Conservation (phyloP, 306 rosid species). For the Fragaria ananassa region DNA sequence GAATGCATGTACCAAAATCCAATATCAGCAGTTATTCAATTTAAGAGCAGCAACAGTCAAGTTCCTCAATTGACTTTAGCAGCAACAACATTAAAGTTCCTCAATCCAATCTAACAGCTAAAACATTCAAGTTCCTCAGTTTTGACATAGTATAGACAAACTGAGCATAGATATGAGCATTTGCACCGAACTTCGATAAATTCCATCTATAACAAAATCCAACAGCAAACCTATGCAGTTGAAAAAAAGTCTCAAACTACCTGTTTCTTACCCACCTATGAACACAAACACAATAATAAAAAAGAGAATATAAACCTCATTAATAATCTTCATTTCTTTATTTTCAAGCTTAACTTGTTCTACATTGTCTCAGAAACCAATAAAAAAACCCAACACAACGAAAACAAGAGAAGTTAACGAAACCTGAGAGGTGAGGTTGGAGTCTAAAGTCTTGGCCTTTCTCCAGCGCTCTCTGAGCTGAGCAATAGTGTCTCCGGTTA, state of each 20-base stretch:
- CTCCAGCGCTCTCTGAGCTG: slow-evolving; percentile 44
- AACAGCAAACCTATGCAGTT: neutral
- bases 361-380: neutral
- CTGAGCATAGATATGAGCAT: neutral
- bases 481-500: slow-evolving; percentile 55
- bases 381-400: neutral
- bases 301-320: neutral
- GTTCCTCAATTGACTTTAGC: too few relatives aligned
- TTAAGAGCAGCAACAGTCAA: too few relatives aligned
- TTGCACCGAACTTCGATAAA: neutral
- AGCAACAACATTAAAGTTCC: too few relatives aligned
- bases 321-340: too few relatives aligned
- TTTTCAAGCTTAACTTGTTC: neutral
- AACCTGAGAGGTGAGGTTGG: slow-evolving; percentile 44
- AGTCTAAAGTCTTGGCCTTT: slow-evolving; percentile 18
- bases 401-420: neutral
- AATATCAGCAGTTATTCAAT: neutral
- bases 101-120: neutral
- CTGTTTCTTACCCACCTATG: neutral
- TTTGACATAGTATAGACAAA: neutral
- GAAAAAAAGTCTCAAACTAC: neutral
- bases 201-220: neutral
- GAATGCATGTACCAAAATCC: neutral
- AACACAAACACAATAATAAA: neutral
- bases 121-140: neutral